Evolutionary conservation across 179 eudicot genomes (phyloP).

Genomic region (Beta macrorhiza): DNA sequence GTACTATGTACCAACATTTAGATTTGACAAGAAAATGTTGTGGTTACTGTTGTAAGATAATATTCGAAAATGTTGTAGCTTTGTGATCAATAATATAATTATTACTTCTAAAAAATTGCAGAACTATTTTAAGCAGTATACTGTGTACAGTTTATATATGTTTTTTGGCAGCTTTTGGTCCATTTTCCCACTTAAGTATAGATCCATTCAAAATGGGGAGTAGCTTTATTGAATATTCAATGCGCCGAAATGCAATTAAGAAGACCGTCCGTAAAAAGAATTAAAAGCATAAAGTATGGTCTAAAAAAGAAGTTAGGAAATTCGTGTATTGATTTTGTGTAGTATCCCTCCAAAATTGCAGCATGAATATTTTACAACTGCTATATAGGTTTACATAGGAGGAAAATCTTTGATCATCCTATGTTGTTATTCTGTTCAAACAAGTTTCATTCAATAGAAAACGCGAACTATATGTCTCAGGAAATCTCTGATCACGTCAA

Average conservation of each 20-base stretch:
- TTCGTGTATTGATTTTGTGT: background rate
- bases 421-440: no score
- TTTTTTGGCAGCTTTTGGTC: background rate
- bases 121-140: no score
- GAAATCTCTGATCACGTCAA: no score
- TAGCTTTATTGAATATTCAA: slow-evolving; percentile 15
- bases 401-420: no score
- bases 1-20: no score
- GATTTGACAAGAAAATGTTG: no score
- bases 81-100: background rate
- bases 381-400: no score
- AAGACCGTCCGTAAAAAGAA: slow-evolving; percentile 31
- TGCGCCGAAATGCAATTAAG: slow-evolving; percentile 18
- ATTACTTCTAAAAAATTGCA: background rate
- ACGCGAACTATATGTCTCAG: no score
- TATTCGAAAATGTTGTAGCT: background rate
- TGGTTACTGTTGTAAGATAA: no score
- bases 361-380: no score
- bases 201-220: slow-evolving; percentile 16
- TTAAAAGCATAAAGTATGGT: slow-evolving; percentile 30
- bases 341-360: background rate
- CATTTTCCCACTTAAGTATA: background rate
- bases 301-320: slow-evolving; percentile 15
- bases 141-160: background rate
- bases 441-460: no score